phyloP scores from a whole-genome alignment of 495 filamentous ascomycete genomes.

The Hyphodiscus hymeniophilus region DNA sequence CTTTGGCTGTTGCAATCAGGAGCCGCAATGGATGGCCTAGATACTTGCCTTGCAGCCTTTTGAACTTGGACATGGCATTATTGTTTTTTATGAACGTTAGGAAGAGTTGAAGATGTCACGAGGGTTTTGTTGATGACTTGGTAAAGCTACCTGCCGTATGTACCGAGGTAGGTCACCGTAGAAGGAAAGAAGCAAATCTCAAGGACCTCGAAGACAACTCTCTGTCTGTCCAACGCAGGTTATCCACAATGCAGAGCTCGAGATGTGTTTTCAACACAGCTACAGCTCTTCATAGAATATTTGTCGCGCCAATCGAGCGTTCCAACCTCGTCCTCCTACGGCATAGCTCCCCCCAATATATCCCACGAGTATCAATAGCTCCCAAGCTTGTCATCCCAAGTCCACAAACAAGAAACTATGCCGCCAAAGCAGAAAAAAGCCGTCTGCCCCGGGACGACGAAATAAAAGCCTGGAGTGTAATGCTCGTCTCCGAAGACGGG shows the following conservation, averaged over 20 bases:
- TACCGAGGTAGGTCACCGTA: background rate
- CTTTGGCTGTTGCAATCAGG: slow-evolving; percentile 29
- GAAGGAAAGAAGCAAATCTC: background rate
- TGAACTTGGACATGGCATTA: slow-evolving; percentile 9
- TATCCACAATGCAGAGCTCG: slow-evolving; percentile 9
- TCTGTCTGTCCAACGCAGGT: background rate
- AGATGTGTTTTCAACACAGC: slow-evolving; percentile 32
- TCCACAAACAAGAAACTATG: slow-evolving; percentile 16
- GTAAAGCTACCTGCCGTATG: too few relatives aligned
- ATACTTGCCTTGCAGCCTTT: too few relatives aligned
- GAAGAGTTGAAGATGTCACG: slow-evolving; percentile 3
- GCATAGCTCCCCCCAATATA: slow-evolving; percentile 8
- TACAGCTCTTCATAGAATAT: slow-evolving; percentile 30
- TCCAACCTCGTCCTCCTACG: slow-evolving; percentile 12
- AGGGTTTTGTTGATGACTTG: background rate
- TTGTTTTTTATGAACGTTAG: background rate
- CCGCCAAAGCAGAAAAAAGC: slow-evolving; percentile 6
- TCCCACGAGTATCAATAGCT: slow-evolving; percentile 2
- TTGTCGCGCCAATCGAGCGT: slow-evolving; percentile 23
- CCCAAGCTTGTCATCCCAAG: background rate
- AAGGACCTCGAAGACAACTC: background rate
- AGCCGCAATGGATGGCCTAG: slow-evolving; percentile 11
- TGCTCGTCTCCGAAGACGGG: slow-evolving; percentile 44
- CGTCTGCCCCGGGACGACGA: slow-evolving; percentile 37
- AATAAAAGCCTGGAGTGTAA: slow-evolving; percentile 45